A percentile compares a stretch with the other conserved stretches of the same genome.
Conservation (phyloP, 805 yeast genomes). For the Saturnispora zaruensis region DNA sequence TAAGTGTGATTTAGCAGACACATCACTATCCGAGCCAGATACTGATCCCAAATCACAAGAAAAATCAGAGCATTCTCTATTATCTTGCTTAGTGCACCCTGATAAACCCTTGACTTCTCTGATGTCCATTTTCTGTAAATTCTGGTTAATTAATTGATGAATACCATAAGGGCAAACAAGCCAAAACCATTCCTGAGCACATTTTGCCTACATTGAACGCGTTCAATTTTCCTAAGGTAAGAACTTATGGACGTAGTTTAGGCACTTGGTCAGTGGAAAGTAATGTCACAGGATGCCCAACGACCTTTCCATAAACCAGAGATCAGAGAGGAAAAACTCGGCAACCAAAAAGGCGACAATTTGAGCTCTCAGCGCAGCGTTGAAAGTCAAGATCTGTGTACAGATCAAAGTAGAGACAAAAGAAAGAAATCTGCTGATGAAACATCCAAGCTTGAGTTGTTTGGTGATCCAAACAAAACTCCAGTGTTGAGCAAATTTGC, state of each 20-base stretch:
- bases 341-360: neutral
- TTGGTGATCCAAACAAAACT: constrained; percentile 11
- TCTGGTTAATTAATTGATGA: neutral
- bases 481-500: constrained; percentile 25
- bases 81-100: neutral
- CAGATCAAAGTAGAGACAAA: neutral
- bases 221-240: neutral
- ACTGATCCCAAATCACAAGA: neutral
- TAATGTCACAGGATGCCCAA: neutral
- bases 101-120: neutral
- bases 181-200: neutral
- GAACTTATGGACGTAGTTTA: neutral
- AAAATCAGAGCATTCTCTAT: neutral
- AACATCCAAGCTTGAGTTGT: constrained; percentile 1
- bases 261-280: neutral
- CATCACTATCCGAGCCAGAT: neutral
- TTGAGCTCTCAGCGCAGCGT: neutral
- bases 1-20: neutral
- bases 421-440: neutral
- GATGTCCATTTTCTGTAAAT: neutral
- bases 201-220: neutral
- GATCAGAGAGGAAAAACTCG: neutral
- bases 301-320: neutral
- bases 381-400: neutral
- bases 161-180: neutral